Base-by-base conservation (phyloP, 1,284 basidiomycete species). In the Puccinia novopanici region DNA sequence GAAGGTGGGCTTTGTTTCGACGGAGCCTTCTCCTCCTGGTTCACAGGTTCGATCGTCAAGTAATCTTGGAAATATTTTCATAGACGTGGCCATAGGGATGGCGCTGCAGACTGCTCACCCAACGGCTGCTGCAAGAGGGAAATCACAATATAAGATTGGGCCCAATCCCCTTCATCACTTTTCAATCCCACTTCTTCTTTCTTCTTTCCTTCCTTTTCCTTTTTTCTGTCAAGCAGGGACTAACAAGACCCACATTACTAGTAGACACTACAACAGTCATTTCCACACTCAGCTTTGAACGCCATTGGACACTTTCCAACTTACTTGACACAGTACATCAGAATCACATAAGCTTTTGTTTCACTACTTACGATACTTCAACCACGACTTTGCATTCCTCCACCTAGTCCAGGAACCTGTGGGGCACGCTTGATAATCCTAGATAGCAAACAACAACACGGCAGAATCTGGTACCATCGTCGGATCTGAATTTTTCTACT, bases 211-310 rank as follows among this genome's bases (percentile, higher is more conserved):
- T 65, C 61, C 22, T 37, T n/a, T 65, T 65, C 42, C 61, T 24
- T 42, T n/a, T 42, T 42, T 30, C 22, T n/a, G n/a, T n/a, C n/a
- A n/a, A n/a, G n/a, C n/a, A n/a, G n/a, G n/a, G n/a, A n/a, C n/a
- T n/a, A n/a, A n/a, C n/a, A 40, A 61, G 19, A 65, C 17, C 0
- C 40, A n/a, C 61, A 40, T 3, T n/a, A 42, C 15, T n/a, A 42
- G 61, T 42, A 40, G 37, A 65, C 61, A 65, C 61, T 65, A 42
- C n/a, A 8, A 65, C 61, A n/a, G 42, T 65, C 61, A 65, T 65
- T 65, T 65, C 19, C 40, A 37, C 17, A n/a, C 37, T 40, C 42
- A 65, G 19, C 37, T 42, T 42, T 27, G 12, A 65, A 42, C 61
- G 61, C 17, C 61, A 19, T 65, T 42, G 37, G 17, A 65, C 61